Evolutionary conservation across 1,284 basidiomycete species (phyloP), one percentile per base, ranked within the genome.

Genomic region (Puccinia brachypodii): DNA sequence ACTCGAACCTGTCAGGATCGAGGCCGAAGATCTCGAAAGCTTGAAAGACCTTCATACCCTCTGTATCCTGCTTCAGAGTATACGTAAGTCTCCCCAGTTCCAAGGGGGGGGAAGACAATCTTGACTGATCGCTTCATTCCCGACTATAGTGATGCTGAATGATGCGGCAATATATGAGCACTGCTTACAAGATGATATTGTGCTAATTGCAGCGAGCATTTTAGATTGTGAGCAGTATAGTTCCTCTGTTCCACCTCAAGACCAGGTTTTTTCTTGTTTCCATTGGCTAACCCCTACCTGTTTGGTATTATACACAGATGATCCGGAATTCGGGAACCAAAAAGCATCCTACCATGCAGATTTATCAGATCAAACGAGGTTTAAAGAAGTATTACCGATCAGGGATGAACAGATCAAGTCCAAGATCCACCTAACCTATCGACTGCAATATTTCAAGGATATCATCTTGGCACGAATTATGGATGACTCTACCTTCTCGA

Each of bases 311-410:
- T 22, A 36, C 28, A 58, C 86, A 96, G 95, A 99, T 87, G 96
- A 98, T 85, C 96, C 96, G 82, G 96, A 98, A 85, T 98, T 96
- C 86, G 96, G 96, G 13, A 89, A 88, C 19, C 91, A 96, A 87
- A 98, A 98, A 88, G 97, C 96, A 66, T 94, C 95, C 84, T 99
- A 98, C 86, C 94, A 96, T 72, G 92, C 96, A 82, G 97, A 97
- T 86, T 91, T 98, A 60, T 89, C 91, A 60, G 90, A 93, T 84
- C 92, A 91, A 16, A 90, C 94, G 3, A 91, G 90, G 73, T 98
- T 94, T 87, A 92, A 94, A 83, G 91, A 95, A 86, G 94, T 95
- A 66, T 91, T 98, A 82, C 89, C 90, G 38, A 92, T 97, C 85
- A 89, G 90, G 62, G 93, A 96, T 84, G 87, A 89, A 28, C 84